Conservation (phyloP, 2,329 filamentous ascomycete genomes). For the Amauroascus verrucosus region DNA sequence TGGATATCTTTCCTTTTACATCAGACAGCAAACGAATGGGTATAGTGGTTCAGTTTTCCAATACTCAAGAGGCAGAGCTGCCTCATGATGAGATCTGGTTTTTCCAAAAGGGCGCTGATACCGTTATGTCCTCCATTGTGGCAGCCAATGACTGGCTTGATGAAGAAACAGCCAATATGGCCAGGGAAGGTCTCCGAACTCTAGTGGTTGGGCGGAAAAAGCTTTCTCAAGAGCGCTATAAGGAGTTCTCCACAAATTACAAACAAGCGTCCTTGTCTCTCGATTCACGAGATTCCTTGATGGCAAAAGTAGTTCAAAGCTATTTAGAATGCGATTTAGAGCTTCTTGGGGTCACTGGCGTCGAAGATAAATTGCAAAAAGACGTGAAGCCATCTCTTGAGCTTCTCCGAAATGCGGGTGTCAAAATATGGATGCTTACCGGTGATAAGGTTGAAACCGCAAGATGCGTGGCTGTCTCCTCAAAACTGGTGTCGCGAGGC, state of each 20-base stretch:
- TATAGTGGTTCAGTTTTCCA: conserved; percentile 79
- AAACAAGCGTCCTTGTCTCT: conserved; percentile 72
- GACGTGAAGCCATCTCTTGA: conserved; percentile 95
- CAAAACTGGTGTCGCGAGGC: conserved; percentile 82
- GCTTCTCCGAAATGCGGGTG: conserved; percentile 86
- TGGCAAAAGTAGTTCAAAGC: conserved; percentile 68
- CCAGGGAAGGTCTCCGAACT: conserved; percentile 85
- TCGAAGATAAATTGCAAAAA: conserved; percentile 91
- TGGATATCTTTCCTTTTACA: conserved; percentile 95
- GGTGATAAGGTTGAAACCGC: conserved; percentile 98
- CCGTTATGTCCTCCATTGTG: conserved; percentile 94
- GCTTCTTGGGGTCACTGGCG: conserved; percentile 90
- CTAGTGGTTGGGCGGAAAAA: conserved; percentile 89
- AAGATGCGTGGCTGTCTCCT: conserved; percentile 87
- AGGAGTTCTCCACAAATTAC: conserved; percentile 64
- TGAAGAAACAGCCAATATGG: conserved; percentile 99
- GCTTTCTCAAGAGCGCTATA: conserved; percentile 67
- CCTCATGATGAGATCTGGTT: conserved; percentile 82
- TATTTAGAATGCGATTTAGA: conserved; percentile 83
- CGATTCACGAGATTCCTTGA: conserved; percentile 65
- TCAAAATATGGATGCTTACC: conserved; percentile 99
- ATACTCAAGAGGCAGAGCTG: conserved; percentile 42
- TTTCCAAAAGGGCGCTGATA: conserved; percentile 96
- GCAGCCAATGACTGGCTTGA: conserved; percentile 96
- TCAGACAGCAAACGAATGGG: conserved; percentile 98